These are phyloP conservation scores for Diaporthe longicolla DNA, from an alignment of 2,329 filamentous ascomycete species.

Conservation along the genomic window DNA sequence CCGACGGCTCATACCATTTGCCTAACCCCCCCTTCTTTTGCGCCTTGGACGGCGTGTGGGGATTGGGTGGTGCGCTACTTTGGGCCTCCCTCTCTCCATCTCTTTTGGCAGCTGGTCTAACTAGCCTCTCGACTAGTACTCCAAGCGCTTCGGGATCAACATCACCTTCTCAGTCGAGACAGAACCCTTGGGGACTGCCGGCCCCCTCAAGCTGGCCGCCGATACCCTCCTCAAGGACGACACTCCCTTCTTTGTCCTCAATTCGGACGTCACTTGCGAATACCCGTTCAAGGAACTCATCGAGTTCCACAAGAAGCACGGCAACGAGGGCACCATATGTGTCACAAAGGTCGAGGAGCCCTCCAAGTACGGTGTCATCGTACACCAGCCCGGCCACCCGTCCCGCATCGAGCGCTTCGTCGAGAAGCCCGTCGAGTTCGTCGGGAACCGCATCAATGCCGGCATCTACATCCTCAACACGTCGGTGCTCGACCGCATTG, in stretches of 20 bases:
- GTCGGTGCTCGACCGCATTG: slow-evolving; percentile 89
- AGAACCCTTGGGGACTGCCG: slow-evolving; percentile 94
- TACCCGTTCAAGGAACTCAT: slow-evolving; percentile 94
- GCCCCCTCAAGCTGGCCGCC: slow-evolving; percentile 95
- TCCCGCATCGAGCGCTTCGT: slow-evolving; percentile 98
- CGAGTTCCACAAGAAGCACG: slow-evolving; percentile 92
- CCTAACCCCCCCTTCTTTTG: too few species aligned
- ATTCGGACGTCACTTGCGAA: slow-evolving; percentile 98
- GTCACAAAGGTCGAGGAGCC: slow-evolving; percentile 99
- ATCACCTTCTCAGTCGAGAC: slow-evolving; percentile 98
- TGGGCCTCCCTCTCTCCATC: too few species aligned
- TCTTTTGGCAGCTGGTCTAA: background rate
- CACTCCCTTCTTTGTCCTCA: slow-evolving; percentile 96
- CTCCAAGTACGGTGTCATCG: slow-evolving; percentile 98
- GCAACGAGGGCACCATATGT: slow-evolving; percentile 96
- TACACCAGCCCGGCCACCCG: slow-evolving; percentile 93
- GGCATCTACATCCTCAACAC: slow-evolving; percentile 99
- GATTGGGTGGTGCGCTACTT: background rate
- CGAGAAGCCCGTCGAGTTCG: slow-evolving; percentile 98
- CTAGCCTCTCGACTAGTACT: slow-evolving; percentile 71
- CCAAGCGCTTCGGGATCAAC: slow-evolving; percentile 91
- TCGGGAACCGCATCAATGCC: slow-evolving; percentile 98
- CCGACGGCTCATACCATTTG: background rate
- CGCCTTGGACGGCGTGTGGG: background rate
- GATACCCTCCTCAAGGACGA: slow-evolving; percentile 93